A percentile compares a stretch with the other conserved stretches of the same genome.
Conservation (phyloP, 352 stramenopile genomes). For the Globisporangium yorkense region DNA sequence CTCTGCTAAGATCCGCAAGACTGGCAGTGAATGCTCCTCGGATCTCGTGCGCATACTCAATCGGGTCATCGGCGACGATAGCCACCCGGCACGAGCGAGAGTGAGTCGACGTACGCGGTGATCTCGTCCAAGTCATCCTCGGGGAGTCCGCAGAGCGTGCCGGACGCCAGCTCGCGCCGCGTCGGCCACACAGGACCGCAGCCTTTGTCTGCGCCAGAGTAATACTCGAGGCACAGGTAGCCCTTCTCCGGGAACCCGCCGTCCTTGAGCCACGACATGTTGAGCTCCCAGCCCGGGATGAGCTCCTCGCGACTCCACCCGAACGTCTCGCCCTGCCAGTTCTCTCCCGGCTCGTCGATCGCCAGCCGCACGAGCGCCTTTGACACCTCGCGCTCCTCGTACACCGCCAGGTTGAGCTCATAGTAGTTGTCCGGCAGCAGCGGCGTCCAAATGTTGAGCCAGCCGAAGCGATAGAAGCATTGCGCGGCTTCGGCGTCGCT, state of each 20-base stretch:
- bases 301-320: constrained; percentile 72
- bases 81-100: constrained; percentile 24
- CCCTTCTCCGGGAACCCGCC: constrained; percentile 74
- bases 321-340: constrained; percentile 76
- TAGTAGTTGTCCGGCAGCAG: constrained; percentile 76
- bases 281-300: constrained; percentile 78
- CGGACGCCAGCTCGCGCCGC: constrained; percentile 39
- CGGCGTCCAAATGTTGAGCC: constrained; percentile 67
- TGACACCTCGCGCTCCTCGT: constrained; percentile 69
- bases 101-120: constrained; percentile 47
- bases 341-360: constrained; percentile 77
- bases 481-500: constrained; percentile 51
- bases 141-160: constrained; percentile 47
- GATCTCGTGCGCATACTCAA: too few relatives aligned
- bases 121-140: constrained; percentile 37
- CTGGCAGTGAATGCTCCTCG: too few relatives aligned
- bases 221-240: constrained; percentile 68
- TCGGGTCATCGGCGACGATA: neutral
- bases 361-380: constrained; percentile 68
- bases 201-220: constrained; percentile 67
- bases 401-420: constrained; percentile 54
- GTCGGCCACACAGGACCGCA: constrained; percentile 68
- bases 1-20: too few relatives aligned
- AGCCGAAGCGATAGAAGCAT: constrained; percentile 57
- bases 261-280: constrained; percentile 77